Evolutionary conservation across 805 yeast species (phyloP).

Genomic region (Suhomyces tanzawaensis): DNA sequence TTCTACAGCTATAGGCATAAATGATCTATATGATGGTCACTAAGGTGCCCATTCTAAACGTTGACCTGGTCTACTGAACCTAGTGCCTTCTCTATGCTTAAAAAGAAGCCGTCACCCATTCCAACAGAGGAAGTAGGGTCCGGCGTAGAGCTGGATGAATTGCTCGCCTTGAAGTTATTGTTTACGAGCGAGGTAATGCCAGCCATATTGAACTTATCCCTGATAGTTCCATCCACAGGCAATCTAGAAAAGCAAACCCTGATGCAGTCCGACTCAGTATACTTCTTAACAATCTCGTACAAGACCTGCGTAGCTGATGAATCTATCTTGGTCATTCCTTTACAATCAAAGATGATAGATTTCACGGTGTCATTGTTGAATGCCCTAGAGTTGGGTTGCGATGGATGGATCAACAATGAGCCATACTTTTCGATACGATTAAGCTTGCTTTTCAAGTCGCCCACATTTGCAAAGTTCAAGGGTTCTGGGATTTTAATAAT

Average conservation of each 20-base stretch:
- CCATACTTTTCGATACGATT: conserved; percentile 75
- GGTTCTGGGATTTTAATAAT: conserved; percentile 86
- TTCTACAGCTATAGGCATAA: too few relatives aligned
- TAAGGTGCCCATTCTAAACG: too few relatives aligned
- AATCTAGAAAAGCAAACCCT: conserved; percentile 61
- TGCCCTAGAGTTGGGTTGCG: conserved; percentile 52
- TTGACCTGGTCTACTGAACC: conserved; percentile 19
- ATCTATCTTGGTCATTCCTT: conserved; percentile 80
- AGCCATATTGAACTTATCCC: conserved; percentile 49
- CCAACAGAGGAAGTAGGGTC: conserved; percentile 16
- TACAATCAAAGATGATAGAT: conserved; percentile 68
- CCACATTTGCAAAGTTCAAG: conserved; percentile 80
- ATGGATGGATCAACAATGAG: conserved; percentile 72
- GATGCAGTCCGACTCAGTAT: conserved; percentile 49
- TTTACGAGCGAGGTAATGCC: conserved; percentile 47
- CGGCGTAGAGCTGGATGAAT: conserved; percentile 3
- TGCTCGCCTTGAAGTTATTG: conserved; percentile 11
- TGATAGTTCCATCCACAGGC: conserved; percentile 45
- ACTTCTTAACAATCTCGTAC: conserved; percentile 55
- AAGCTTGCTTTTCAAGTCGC: conserved; percentile 67
- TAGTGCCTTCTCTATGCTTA: conserved; percentile 59
- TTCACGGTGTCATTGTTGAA: conserved; percentile 41
- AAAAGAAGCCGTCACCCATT: conserved; percentile 36
- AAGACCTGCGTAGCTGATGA: conserved; percentile 77
- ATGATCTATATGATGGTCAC: too few relatives aligned